Conservation (phyloP, 768 basidiomycete genomes). For the Russula ochroleuca region DNA sequence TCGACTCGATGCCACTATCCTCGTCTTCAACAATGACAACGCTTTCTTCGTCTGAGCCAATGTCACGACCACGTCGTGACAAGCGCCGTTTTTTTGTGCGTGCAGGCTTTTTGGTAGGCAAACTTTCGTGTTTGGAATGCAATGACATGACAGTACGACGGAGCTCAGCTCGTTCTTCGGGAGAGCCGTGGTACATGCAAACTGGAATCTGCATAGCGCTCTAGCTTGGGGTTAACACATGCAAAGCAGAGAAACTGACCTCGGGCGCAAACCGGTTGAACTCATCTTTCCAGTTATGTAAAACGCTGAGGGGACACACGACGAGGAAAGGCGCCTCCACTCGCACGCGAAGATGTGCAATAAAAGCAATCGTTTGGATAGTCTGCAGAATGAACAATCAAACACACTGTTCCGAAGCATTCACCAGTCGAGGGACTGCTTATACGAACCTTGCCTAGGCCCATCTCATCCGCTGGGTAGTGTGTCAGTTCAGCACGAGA, state of each 20-base stretch:
- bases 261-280: slow-evolving; percentile 79
- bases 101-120: neutral
- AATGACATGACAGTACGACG: slow-evolving; percentile 36
- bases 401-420: slow-evolving; percentile 5
- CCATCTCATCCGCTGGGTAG: slow-evolving; percentile 84
- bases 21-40: neutral
- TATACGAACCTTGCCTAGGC: slow-evolving; percentile 69
- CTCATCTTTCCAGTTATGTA: slow-evolving; percentile 88
- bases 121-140: neutral
- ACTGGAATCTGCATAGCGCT: slow-evolving; percentile 60
- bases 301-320: slow-evolving; percentile 88
- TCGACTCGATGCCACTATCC: neutral
- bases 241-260: slow-evolving; percentile 41
- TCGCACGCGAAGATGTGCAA: slow-evolving; percentile 79
- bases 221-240: neutral
- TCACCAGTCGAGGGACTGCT: neutral
- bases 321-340: slow-evolving; percentile 76
- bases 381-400: slow-evolving; percentile 50
- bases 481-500: slow-evolving; percentile 10
- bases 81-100: slow-evolving; percentile 2
- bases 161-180: slow-evolving; percentile 74
- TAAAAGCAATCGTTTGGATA: slow-evolving; percentile 90
- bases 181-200: slow-evolving; percentile 86
- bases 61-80: slow-evolving; percentile 3
- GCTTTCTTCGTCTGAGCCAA: slow-evolving; percentile 17